A percentile compares a stretch with the other conserved stretches of the same genome.
phyloP scores from a whole-genome alignment of 192 early-diverging fungal species.

The Cetraspora pellucida region DNA sequence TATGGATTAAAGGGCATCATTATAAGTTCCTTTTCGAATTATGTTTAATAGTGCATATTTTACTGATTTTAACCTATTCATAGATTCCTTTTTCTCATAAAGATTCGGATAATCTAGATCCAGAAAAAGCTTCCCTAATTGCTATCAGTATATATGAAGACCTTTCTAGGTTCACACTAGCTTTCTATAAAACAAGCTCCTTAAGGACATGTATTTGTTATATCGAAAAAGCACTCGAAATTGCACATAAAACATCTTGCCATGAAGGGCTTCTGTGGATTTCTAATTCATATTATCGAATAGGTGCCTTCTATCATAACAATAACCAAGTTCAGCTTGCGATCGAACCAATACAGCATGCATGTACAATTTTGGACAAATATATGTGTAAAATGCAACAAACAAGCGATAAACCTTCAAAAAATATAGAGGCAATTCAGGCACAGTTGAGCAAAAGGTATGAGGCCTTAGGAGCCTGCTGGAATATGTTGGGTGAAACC shows the following conservation, averaged over 20 bases:
- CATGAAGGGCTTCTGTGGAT: constrained; percentile 54
- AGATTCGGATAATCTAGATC: not conserved
- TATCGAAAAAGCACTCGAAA: constrained; percentile 37
- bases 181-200: constrained; percentile 16
- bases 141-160: constrained; percentile 39
- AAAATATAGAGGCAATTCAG: constrained; percentile 32
- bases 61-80: not conserved
- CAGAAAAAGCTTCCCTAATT: constrained; percentile 30
- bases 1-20: not conserved
- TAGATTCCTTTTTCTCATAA: not conserved
- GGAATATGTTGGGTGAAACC: constrained; percentile 35
- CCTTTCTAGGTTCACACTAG: constrained; percentile 35
- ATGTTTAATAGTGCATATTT: not conserved
- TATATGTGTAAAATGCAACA: constrained; percentile 17
- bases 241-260: constrained; percentile 35
- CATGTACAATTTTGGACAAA: constrained; percentile 42
- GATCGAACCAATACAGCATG: constrained; percentile 41
- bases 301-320: constrained; percentile 48
- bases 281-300: constrained; percentile 53
- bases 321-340: constrained; percentile 37
- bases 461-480: constrained; percentile 47
- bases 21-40: not conserved
- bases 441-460: constrained; percentile 50
- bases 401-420: too few species aligned
- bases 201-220: constrained; percentile 26